Base-by-base conservation (phyloP, 2,329 filamentous ascomycete species). In the Akanthomyces dipterigenus region DNA sequence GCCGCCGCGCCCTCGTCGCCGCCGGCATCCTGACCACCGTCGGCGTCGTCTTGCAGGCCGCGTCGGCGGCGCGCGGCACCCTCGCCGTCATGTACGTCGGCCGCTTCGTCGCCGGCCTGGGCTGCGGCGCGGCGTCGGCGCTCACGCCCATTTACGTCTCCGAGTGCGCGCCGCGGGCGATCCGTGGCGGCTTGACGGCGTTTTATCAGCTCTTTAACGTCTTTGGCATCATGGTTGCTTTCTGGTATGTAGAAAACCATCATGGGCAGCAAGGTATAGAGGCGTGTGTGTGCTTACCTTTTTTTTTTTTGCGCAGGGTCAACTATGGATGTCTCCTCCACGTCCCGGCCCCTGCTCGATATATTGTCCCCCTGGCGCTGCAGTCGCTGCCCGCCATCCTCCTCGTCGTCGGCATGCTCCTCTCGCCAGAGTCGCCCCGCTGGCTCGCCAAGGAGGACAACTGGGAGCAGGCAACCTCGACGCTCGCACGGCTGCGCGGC, bases 361-460 rank as follows among this genome's bases (percentile, higher is more conserved):
- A 81, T 69, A 77, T 87, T 42, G 77, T 89, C 1, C 87, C 88
- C 0, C 76, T 90, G 3, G 80, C 82, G 11, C 78, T 89, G 63
- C 88, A 90, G 71, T 80, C 78, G 57, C 75, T 89, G 3, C 87
- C 88, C 0, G 86, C 87, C 1, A 65, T 88, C 61, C 64, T 85
- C 34, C 77, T 90, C 16, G 75, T 87, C 34, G 36, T 76, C 18
- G 83, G 84, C 65, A 88, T 90, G 79, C 69, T 82, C 1, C 70
- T 87, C 55, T 87, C 85, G 68, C 78, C 78, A 12, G 80, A 82
- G 65, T 77, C 84, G 7, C 87, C 87, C 16, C 81, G 88, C 65
- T 90, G 84, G 82, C 80, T 88, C 26, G 88, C 87, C 26, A 83
- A 85, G 65, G 80, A 84, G 67, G 86, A 89, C 66, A 80, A 86